These are phyloP conservation scores for Anthoceros angustus DNA, from an alignment of 225 moss, liverwort and hornwort genomes.

Conservation along the genomic window DNA sequence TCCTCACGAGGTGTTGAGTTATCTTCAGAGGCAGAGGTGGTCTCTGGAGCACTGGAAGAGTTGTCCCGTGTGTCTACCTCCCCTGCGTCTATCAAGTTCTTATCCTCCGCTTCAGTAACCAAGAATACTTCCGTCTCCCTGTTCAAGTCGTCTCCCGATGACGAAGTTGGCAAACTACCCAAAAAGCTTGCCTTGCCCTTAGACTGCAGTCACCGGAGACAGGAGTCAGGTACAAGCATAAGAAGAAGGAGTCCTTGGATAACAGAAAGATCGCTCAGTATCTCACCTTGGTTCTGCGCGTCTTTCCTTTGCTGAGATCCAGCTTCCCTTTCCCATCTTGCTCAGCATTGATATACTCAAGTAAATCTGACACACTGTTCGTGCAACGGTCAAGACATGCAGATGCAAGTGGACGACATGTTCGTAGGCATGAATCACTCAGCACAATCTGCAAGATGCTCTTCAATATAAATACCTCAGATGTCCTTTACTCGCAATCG, in stretches of 20 bases:
- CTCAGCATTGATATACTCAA: constrained; percentile 58
- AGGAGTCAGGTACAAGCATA: too few species aligned
- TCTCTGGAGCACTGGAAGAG: constrained; percentile 9
- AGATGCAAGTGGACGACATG: not conserved
- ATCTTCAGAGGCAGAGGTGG: constrained; percentile 4
- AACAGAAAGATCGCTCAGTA: not conserved
- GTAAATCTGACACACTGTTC: constrained; percentile 46
- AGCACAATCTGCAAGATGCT: not conserved
- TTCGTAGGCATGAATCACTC: not conserved
- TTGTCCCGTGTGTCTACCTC: constrained; percentile 11
- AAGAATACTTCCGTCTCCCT: constrained; percentile 9
- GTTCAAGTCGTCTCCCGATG: constrained; percentile 17
- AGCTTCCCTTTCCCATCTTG: constrained; percentile 44
- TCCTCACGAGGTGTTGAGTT: constrained; percentile 1
- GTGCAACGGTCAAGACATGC: not conserved
- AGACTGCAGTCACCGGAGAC: constrained; percentile 13
- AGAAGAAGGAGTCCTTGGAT: not conserved
- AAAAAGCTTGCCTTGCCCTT: constrained; percentile 23
- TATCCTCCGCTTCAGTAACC: constrained; percentile 8
- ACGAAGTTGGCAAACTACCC: not conserved
- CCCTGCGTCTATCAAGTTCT: constrained; percentile 13
- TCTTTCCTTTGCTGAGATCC: constrained; percentile 21
- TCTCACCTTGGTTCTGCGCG: constrained; percentile 30
- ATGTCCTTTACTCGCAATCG: constrained; percentile 57
- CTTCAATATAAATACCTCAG: constrained; percentile 19